Percentiles rank a stretch among this genome's conserved stretches.
phyloP scores from a whole-genome alignment of 805 yeast species.

The Metschnikowia picachoensis region DNA sequence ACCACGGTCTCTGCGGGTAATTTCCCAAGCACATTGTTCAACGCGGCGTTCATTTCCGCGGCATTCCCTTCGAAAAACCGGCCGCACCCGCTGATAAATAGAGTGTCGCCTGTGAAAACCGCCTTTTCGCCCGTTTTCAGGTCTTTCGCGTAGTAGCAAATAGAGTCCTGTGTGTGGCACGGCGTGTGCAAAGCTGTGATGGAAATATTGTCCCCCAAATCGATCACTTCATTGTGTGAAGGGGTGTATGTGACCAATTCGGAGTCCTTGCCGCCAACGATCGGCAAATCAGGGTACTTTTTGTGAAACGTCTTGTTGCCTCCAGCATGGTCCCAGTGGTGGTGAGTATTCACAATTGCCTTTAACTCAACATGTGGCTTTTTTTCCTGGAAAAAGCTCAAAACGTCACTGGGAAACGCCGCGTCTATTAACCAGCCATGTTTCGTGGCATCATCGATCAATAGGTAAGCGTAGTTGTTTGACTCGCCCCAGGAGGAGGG shows the following conservation, averaged over 20 bases:
- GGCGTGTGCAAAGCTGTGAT: constrained; percentile 91
- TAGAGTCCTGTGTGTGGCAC: constrained; percentile 95
- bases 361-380: constrained; percentile 47
- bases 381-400: constrained; percentile 40
- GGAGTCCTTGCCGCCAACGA: constrained; percentile 82
- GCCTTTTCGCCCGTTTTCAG: constrained; percentile 57
- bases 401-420: constrained; percentile 72
- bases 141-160: constrained; percentile 79
- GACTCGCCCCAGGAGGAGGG: constrained; percentile 96
- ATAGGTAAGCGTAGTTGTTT: constrained; percentile 82
- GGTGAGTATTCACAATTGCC: constrained; percentile 92
- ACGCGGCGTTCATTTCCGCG: constrained; percentile 69
- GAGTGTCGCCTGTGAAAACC: constrained; percentile 93
- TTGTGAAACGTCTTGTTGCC: constrained; percentile 59
- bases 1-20: constrained; percentile 71
- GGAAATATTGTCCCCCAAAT: constrained; percentile 59
- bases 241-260: constrained; percentile 73
- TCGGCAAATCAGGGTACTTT: constrained; percentile 46
- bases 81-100: constrained; percentile 94
- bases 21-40: constrained; percentile 53
- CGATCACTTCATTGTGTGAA: constrained; percentile 53
- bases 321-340: constrained; percentile 92
- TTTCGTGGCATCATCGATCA: constrained; percentile 62
- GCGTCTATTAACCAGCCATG: constrained; percentile 89
- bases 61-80: constrained; percentile 93